A percentile compares a stretch with the other conserved stretches of the same genome.
Conservation (phyloP, 208 protist genomes). For the Leishmania martiniquensis region DNA sequence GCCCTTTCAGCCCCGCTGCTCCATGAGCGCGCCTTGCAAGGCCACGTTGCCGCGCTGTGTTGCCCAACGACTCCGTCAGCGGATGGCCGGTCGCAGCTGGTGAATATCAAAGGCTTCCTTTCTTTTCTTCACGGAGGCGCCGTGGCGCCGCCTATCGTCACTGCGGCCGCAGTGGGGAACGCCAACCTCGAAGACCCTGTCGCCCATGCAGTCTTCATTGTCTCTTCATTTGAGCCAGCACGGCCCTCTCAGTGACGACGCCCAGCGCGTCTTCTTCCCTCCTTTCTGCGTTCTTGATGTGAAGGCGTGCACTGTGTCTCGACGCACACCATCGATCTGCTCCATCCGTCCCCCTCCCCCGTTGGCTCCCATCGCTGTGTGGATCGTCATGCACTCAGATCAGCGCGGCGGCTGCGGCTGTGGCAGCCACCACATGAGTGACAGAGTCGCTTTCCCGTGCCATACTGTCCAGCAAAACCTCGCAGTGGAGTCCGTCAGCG, state of each 20-base stretch:
- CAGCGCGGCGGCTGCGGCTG: neutral
- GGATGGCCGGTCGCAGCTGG: neutral
- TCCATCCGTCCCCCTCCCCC: conserved; percentile 14
- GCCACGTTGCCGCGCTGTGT: conserved; percentile 24
- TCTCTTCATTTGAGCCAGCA: neutral
- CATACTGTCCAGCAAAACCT: neutral
- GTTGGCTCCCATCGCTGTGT: neutral
- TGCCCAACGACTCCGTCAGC: neutral
- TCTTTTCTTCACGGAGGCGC: conserved; percentile 37
- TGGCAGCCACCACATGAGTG: neutral
- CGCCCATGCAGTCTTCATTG: neutral
- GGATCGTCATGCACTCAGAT: neutral
- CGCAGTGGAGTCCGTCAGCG: neutral
- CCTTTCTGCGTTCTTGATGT: conserved; percentile 24
- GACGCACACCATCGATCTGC: conserved; percentile 16
- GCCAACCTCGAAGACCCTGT: neutral
- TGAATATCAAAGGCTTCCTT: conserved; percentile 31
- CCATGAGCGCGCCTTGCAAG: conserved; percentile 27
- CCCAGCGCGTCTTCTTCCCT: conserved; percentile 22
- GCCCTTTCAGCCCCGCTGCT: conserved; percentile 5
- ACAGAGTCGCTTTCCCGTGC: neutral
- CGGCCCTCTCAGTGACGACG: neutral
- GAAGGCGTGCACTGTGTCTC: conserved; percentile 24
- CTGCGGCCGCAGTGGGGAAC: too few relatives aligned
- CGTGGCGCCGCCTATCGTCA: neutral